A percentile compares a stretch with the other conserved stretches of the same genome.
Conservation (phyloP, 164 flowering plant genomes). For the Umbellularia californica region DNA sequence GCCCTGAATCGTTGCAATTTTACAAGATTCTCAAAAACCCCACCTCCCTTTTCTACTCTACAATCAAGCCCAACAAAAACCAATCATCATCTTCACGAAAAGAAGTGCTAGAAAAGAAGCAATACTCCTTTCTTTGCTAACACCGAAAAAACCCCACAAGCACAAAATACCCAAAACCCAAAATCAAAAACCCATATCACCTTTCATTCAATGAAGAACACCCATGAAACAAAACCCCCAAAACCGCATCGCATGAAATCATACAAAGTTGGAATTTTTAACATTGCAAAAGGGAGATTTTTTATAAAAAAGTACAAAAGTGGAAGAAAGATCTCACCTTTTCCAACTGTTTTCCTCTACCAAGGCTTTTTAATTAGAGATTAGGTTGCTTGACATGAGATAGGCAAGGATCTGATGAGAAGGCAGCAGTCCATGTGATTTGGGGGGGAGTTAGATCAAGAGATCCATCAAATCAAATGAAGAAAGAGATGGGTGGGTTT, state of each 20-base stretch:
- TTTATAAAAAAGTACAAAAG: neutral
- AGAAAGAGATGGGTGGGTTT: neutral
- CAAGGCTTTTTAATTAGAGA: neutral
- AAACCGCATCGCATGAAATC: neutral
- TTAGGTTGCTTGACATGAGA: neutral
- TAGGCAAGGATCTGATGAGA: slow-evolving; percentile 16
- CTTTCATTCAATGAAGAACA: neutral
- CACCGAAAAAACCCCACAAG: slow-evolving; percentile 6
- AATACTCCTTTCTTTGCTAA: neutral
- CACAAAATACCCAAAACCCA: slow-evolving; percentile 1
- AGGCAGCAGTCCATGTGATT: slow-evolving; percentile 20
- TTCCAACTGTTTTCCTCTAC: neutral
- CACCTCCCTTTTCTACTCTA: neutral
- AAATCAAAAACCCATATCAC: neutral
- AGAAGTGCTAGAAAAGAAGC: neutral
- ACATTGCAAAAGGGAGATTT: neutral
- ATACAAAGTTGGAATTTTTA: neutral
- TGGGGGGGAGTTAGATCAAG: slow-evolving; percentile 27
- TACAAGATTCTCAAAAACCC: neutral
- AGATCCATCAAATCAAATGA: slow-evolving; percentile 24
- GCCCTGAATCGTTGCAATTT: neutral
- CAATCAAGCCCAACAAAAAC: neutral
- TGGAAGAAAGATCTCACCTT: slow-evolving; percentile 14
- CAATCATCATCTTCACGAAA: neutral
- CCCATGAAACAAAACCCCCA: neutral